Evolutionary conservation across 148 eudicot species (phyloP).

Genomic region (Agrostemma githago): DNA sequence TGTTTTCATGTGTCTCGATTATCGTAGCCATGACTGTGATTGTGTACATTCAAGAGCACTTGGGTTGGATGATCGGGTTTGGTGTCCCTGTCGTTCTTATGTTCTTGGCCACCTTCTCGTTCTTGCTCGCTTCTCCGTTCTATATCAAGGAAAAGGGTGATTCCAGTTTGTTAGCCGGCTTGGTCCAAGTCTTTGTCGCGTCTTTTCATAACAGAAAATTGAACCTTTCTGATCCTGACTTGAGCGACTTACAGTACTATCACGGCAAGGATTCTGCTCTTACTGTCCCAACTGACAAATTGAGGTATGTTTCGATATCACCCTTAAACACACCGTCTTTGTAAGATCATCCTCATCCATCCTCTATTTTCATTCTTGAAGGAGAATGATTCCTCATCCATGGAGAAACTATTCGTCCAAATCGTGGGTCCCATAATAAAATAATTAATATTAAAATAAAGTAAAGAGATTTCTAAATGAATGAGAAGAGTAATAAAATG

Average conservation of each 20-base stretch:
- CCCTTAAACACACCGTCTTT: too few relatives aligned
- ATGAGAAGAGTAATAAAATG: too few relatives aligned
- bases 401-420: too few relatives aligned
- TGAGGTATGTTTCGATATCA: constrained; percentile 59
- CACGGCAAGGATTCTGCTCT: constrained; percentile 31
- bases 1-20: constrained; percentile 43
- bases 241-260: constrained; percentile 25
- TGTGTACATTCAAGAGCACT: constrained; percentile 70
- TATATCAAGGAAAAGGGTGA: constrained; percentile 44
- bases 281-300: constrained; percentile 39
- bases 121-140: constrained; percentile 51
- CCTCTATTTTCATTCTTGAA: too few relatives aligned
- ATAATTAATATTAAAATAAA: too few relatives aligned
- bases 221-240: constrained; percentile 18
- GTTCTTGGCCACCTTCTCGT: constrained; percentile 42
- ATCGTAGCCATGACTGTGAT: constrained; percentile 55
- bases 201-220: constrained; percentile 44
- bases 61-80: constrained; percentile 69
- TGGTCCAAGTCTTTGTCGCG: constrained; percentile 52
- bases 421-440: too few relatives aligned
- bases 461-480: too few relatives aligned
- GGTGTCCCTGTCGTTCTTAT: constrained; percentile 67
- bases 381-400: too few relatives aligned
- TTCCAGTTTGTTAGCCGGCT: constrained; percentile 49
- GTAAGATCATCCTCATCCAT: too few relatives aligned